phyloP scores from a whole-genome alignment of 345 rosid species.

The Gossypium bickii region DNA sequence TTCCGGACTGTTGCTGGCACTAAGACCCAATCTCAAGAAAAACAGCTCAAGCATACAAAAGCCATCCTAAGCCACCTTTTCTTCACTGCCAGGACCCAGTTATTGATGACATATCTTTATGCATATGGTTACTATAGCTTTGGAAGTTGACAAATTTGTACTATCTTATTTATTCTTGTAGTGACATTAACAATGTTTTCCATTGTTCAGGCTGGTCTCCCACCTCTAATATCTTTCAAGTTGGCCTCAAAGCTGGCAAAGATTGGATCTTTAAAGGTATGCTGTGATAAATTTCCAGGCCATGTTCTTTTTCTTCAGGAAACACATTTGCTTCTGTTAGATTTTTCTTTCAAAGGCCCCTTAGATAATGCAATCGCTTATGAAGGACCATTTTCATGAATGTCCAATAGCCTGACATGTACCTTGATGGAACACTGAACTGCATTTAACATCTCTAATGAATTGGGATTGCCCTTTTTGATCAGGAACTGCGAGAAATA shows the following conservation, averaged over 20 bases:
- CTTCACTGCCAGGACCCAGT: background rate
- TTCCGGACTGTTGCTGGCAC: background rate
- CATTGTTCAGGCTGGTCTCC: constrained; percentile 43
- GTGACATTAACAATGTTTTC: constrained; percentile 8
- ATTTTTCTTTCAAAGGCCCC: background rate
- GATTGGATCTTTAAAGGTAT: constrained; percentile 63
- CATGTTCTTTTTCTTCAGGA: background rate
- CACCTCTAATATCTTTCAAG: constrained; percentile 52
- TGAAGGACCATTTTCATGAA: background rate
- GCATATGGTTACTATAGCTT: background rate
- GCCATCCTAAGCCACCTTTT: background rate
- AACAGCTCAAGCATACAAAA: background rate
- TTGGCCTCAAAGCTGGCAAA: constrained; percentile 62
- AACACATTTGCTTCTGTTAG: background rate
- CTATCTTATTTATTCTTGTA: background rate
- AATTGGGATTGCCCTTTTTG: constrained; percentile 1
- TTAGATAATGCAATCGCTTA: background rate
- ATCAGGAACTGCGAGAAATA: background rate
- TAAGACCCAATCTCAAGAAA: background rate
- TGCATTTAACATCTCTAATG: background rate
- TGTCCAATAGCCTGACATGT: background rate
- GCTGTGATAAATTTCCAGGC: constrained; percentile 5
- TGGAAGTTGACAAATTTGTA: background rate
- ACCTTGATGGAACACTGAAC: background rate
- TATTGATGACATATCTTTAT: background rate